phyloP scores from a whole-genome alignment of 805 yeast species.

The Lipomyces mesembrius region DNA sequence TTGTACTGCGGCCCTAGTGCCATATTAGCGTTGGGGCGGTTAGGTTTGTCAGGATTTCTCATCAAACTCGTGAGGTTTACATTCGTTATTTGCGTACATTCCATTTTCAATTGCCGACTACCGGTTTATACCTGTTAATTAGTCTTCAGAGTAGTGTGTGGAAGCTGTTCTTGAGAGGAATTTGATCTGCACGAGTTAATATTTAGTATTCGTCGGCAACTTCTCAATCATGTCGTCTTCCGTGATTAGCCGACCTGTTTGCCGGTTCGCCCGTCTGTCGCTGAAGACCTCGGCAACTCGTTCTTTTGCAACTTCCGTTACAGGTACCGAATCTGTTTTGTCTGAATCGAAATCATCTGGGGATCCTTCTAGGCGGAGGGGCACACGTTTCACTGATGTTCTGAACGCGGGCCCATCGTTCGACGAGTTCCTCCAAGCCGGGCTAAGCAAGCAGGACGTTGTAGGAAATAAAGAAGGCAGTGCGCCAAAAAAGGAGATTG shows the following conservation, averaged over 20 bases:
- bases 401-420: slow-evolving; percentile 88
- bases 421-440: slow-evolving; percentile 70
- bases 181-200: neutral
- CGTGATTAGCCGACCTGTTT: slow-evolving; percentile 7
- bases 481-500: slow-evolving; percentile 25
- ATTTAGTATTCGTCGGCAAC: neutral
- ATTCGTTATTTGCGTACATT: neutral
- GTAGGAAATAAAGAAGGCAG: slow-evolving; percentile 1
- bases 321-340: neutral
- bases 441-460: slow-evolving; percentile 15
- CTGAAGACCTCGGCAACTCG: slow-evolving; percentile 2
- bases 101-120: neutral
- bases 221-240: neutral
- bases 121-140: neutral
- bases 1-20: too few species aligned
- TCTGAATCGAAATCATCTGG: neutral
- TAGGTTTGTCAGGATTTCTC: neutral
- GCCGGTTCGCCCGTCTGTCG: slow-evolving; percentile 4
- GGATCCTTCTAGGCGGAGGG: slow-evolving; percentile 16
- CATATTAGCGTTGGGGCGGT: neutral
- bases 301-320: slow-evolving; percentile 6
- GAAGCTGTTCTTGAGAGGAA: neutral
- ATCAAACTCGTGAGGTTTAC: neutral
- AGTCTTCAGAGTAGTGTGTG: neutral
- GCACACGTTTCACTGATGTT: slow-evolving; percentile 67